phyloP scores from a whole-genome alignment of 2,329 filamentous ascomycete genomes.

The Aureobasidium zeae region DNA sequence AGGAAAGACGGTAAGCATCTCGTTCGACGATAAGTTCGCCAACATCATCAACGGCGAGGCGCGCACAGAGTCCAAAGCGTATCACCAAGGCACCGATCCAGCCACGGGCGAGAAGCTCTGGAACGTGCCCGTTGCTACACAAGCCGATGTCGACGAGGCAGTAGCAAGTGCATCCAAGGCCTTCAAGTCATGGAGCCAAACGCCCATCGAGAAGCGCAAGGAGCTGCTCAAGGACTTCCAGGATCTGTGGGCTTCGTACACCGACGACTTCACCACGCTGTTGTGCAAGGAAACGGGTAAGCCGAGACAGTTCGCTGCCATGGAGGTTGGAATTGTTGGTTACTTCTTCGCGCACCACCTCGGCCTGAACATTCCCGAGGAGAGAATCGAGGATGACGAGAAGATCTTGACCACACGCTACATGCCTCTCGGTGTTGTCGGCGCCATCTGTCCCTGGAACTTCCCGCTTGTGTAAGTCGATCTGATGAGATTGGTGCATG shows the following conservation, averaged over 20 bases:
- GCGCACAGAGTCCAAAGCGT: conserved; percentile 23
- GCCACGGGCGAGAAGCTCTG: conserved; percentile 30
- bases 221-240: conserved; percentile 28
- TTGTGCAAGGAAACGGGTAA: conserved; percentile 32
- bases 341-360: conserved; percentile 33
- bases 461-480: conserved; percentile 27
- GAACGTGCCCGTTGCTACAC: conserved; percentile 29
- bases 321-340: conserved; percentile 31
- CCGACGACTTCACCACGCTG: conserved; percentile 29
- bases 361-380: conserved; percentile 30
- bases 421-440: conserved; percentile 40
- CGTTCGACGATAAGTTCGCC: conserved; percentile 29
- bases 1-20: conserved; percentile 32
- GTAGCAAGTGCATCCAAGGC: conserved; percentile 30
- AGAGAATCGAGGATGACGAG: conserved; percentile 38
- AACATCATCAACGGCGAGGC: conserved; percentile 33
- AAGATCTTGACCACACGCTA: conserved; percentile 40
- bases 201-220: conserved; percentile 30
- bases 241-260: conserved; percentile 26
- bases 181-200: conserved; percentile 28
- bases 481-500: background rate
- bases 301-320: conserved; percentile 33
- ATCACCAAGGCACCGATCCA: conserved; percentile 29
- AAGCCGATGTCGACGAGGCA: conserved; percentile 33
- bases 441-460: conserved; percentile 41